These are phyloP conservation scores for Raphidocelis subcapitata DNA, from an alignment of 139 green algal species.

Conservation along the genomic window DNA sequence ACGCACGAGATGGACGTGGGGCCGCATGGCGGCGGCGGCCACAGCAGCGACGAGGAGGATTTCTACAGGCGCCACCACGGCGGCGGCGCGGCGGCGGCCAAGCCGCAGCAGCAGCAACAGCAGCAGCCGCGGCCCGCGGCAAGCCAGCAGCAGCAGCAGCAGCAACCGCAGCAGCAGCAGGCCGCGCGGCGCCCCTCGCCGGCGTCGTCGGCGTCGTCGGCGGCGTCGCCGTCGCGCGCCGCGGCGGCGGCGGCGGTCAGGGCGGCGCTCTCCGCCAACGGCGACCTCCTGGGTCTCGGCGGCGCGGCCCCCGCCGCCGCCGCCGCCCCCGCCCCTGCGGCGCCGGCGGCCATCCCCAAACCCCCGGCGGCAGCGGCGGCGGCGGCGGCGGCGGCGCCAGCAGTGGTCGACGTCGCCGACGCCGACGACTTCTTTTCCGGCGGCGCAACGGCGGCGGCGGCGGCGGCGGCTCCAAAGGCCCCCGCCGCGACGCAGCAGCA, in stretches of 20 bases:
- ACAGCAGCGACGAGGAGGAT: neutral
- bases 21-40: neutral
- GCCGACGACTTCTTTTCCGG: constrained; percentile 51
- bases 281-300: neutral
- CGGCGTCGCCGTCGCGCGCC: too few species aligned
- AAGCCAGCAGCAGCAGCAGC: constrained; percentile 1
- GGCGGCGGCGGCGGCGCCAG: neutral
- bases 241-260: too few species aligned
- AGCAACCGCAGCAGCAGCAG: constrained; percentile 6
- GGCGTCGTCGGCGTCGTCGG: too few species aligned
- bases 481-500: neutral
- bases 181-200: neutral
- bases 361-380: neutral
- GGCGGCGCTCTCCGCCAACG: neutral
- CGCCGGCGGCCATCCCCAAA: neutral
- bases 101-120: constrained; percentile 1
- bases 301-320: neutral
- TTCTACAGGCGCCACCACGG: constrained; percentile 13
- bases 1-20: constrained; percentile 17
- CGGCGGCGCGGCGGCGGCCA: neutral
- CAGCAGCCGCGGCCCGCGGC: neutral
- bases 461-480: neutral
- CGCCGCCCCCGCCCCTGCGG: neutral
- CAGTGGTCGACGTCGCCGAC: constrained; percentile 25
- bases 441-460: constrained; percentile 8